Evolutionary conservation across 108 stramenopile species (phyloP), one percentile per base, ranked within the genome.

Genomic region (Nitzschia palea): DNA sequence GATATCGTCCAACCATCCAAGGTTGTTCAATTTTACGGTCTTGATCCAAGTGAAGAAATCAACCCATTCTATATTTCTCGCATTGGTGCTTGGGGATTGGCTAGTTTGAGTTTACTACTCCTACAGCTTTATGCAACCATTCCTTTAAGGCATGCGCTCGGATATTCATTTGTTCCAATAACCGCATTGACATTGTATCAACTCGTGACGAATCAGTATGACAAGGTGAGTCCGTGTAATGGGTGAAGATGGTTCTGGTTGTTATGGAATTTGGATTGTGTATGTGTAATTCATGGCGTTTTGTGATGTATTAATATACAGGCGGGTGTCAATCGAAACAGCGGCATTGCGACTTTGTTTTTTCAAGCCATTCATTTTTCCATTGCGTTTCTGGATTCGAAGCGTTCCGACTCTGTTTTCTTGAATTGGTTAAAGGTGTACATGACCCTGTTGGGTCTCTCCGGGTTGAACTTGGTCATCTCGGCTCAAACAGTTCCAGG

Each of bases 321-420:
- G 54, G 54, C 54, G 10, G 54, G 54, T 8, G 54, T 55, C 5
- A 55, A 55, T 55, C 54, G 3, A 29, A 55, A 55, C 54, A 55
- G 54, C 30, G 54, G 54, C 5, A 55, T 55, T 31, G 54, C 12
- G 17, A 20, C 5, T 9, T 29, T 55, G 5, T 55, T 55, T 12
- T 32, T 32, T 32, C 54, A 55, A 55, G 30, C 54, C 14, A 31
- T 55, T 28, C 28, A 31, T 30, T 55, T 23, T 28, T 9, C 30
- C 4, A 14, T 55, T 17, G 12, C 27, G 17, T 48, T 48, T 12
- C 18, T 20, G 47, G 47, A 20, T n/a, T 12, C 4, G 4, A 48
- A 48, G 47, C 4, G 15, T 18, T 20, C 47, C 22, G 18, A 12
- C 18, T 48, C 47, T 18, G n/a, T 18, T n/a, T 3, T 55, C 26